Percentiles rank a stretch among this genome's conserved stretches.
Conservation (phyloP, 257 asterid species). For the Gynochthodes officinalis region DNA sequence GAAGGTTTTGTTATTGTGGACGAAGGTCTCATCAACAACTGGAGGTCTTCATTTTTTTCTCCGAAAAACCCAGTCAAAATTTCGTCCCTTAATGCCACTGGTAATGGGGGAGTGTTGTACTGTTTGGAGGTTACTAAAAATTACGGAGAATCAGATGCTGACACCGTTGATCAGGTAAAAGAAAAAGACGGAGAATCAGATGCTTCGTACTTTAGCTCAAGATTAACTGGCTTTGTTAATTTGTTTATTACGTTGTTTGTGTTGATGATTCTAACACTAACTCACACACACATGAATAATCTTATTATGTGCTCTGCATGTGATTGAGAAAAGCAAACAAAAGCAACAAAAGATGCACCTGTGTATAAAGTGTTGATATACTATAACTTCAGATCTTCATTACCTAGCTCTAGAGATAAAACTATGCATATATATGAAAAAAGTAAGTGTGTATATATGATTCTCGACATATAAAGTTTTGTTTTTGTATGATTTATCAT, state of each 20-base stretch:
- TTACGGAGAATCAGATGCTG: constrained; percentile 37
- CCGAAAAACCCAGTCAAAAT: constrained; percentile 66
- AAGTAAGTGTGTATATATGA: too few species aligned
- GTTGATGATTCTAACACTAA: not conserved
- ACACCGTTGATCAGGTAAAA: constrained; percentile 49
- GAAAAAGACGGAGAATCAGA: too few species aligned
- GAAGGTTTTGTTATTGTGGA: constrained; percentile 81
- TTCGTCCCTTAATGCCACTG: constrained; percentile 40
- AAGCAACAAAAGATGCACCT: constrained; percentile 18
- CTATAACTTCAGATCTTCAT: not conserved
- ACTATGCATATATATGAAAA: too few species aligned
- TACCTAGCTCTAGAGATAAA: not conserved
- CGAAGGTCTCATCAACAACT: constrained; percentile 69
- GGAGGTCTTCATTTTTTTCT: constrained; percentile 82
- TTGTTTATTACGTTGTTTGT: not conserved
- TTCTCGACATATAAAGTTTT: too few species aligned
- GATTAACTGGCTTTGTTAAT: not conserved
- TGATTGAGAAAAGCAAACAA: constrained; percentile 25
- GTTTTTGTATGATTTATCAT: too few species aligned
- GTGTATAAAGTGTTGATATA: constrained; percentile 11
- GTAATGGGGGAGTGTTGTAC: constrained; percentile 55
- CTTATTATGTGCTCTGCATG: constrained; percentile 23
- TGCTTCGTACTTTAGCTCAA: not conserved
- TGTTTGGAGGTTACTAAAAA: constrained; percentile 73
- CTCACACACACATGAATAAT: not conserved